Conservation (phyloP, 257 asterid genomes). For the Mitragyna speciosa region DNA sequence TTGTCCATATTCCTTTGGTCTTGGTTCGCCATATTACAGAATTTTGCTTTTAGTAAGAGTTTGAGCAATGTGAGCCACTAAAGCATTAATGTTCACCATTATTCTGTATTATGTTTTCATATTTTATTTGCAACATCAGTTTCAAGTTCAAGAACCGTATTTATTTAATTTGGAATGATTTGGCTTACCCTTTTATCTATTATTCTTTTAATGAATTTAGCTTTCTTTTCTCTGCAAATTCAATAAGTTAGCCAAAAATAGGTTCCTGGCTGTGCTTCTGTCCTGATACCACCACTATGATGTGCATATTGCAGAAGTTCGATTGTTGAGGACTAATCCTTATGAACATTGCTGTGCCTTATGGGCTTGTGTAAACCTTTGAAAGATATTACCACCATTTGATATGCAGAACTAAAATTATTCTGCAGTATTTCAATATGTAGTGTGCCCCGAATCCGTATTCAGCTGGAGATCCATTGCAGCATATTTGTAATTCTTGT, state of each 20-base stretch:
- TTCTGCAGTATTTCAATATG: background rate
- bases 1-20: background rate
- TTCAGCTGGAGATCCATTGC: background rate
- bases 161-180: no score
- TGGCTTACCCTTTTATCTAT: no score
- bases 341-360: background rate
- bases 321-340: background rate
- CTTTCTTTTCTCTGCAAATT: background rate
- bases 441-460: background rate
- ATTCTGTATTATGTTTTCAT: background rate
- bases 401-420: background rate
- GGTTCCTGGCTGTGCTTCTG: background rate
- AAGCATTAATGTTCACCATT: background rate
- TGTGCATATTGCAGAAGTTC: background rate
- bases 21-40: background rate
- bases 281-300: background rate
- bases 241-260: background rate
- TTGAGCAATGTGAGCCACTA: background rate
- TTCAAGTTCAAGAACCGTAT: no score
- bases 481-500: background rate
- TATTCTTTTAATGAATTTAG: background rate
- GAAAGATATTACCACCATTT: background rate
- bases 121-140: background rate
- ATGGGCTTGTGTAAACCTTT: background rate
- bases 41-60: background rate